phyloP scores from a whole-genome alignment of 2,329 filamentous ascomycete species.

The Conoideocrella luteorostrata region DNA sequence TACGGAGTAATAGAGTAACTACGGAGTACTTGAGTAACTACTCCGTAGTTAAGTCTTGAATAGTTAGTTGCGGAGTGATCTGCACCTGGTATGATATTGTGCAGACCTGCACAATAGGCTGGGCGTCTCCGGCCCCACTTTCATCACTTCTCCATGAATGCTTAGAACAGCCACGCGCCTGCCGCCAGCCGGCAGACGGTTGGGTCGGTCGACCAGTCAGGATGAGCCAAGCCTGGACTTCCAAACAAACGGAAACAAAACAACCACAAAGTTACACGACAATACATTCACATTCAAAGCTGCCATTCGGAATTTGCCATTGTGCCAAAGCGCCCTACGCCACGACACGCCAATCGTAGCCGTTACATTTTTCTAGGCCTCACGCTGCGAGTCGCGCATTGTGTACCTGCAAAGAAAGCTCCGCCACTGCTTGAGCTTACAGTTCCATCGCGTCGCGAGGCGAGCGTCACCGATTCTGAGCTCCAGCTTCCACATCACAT shows the following conservation, averaged over 20 bases:
- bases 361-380: background rate
- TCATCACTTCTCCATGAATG: background rate
- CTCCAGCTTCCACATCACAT: background rate
- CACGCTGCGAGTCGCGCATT: background rate
- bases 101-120: no score
- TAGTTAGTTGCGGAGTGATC: no score
- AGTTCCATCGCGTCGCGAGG: background rate
- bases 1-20: no score
- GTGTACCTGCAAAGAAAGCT: background rate
- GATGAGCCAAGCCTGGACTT: no score
- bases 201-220: background rate
- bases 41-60: no score
- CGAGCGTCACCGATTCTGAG: background rate
- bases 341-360: no score
- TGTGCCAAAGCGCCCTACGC: no score
- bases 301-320: background rate
- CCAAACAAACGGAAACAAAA: conserved; percentile 3
- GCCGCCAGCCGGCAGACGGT: background rate
- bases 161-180: no score
- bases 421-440: background rate
- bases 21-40: no score
- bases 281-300: background rate
- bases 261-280: background rate
- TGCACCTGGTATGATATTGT: no score
- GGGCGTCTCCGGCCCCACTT: no score